phyloP scores from a whole-genome alignment of 495 filamentous ascomycete genomes.

The Margaritispora aquatica region DNA sequence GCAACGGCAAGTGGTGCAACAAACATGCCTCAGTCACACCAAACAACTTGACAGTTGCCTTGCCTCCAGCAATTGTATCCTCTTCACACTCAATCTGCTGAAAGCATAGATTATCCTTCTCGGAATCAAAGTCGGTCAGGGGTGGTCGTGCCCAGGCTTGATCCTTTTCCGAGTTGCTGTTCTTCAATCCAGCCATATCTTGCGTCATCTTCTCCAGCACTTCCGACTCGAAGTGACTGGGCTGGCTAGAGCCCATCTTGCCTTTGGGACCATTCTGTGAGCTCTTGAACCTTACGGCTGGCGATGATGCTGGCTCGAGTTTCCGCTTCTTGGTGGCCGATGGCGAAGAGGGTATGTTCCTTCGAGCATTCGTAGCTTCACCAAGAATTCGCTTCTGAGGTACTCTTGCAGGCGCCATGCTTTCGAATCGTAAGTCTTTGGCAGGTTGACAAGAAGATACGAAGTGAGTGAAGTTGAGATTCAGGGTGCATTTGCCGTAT shows the following conservation, averaged over 20 bases:
- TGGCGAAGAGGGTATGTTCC: slow-evolving; percentile 36
- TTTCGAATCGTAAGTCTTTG: slow-evolving; percentile 11
- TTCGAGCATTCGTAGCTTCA: slow-evolving; percentile 41
- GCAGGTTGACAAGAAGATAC: neutral
- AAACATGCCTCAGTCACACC: slow-evolving; percentile 85
- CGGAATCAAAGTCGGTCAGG: slow-evolving; percentile 65
- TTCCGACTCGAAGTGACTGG: slow-evolving; percentile 86
- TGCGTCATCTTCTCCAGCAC: slow-evolving; percentile 92
- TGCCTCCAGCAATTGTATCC: slow-evolving; percentile 66
- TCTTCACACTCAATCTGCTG: slow-evolving; percentile 97
- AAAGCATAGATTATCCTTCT: slow-evolving; percentile 69
- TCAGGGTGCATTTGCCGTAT: slow-evolving; percentile 7
- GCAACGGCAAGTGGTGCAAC: neutral
- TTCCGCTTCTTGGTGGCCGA: slow-evolving; percentile 64
- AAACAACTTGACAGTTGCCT: slow-evolving; percentile 77
- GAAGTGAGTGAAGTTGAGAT: neutral
- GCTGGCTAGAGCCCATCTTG: slow-evolving; percentile 68
- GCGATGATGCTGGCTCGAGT: slow-evolving; percentile 51
- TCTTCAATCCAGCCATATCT: slow-evolving; percentile 77
- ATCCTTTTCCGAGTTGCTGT: slow-evolving; percentile 83
- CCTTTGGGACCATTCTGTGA: slow-evolving; percentile 54
- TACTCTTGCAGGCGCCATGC: slow-evolving; percentile 28
- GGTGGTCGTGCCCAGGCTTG: slow-evolving; percentile 86
- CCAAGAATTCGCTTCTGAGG: slow-evolving; percentile 48
- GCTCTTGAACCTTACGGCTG: slow-evolving; percentile 50